Evolutionary conservation across 768 basidiomycete genomes (phyloP).

Genomic region (Pleurotus citrinopileatus): DNA sequence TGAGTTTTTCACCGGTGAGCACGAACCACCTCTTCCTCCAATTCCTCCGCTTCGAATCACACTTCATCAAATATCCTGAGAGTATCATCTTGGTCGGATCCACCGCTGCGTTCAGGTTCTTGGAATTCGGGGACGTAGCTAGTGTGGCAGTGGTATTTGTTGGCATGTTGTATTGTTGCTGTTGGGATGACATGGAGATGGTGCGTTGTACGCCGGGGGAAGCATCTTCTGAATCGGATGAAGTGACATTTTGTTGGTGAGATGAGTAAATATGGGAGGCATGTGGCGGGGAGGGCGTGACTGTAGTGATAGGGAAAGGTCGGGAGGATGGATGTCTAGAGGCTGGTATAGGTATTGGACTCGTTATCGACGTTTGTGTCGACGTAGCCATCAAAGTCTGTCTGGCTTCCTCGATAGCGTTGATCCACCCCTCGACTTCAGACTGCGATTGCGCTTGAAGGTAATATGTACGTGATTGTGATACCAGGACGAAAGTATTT

Average conservation of each 20-base stretch:
- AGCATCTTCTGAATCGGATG: slow-evolving; percentile 78
- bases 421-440: slow-evolving; percentile 85
- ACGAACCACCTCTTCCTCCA: slow-evolving; percentile 99
- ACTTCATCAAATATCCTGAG: slow-evolving; percentile 94
- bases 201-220: slow-evolving; percentile 43
- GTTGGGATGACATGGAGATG: slow-evolving; percentile 44
- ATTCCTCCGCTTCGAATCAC: slow-evolving; percentile 86
- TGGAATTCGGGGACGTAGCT: slow-evolving; percentile 42
- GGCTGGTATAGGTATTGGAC: slow-evolving; percentile 53
- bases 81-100: slow-evolving; percentile 81
- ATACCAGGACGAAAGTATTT: slow-evolving; percentile 90
- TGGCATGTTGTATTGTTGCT: slow-evolving; percentile 22
- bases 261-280: slow-evolving; percentile 32
- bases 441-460: slow-evolving; percentile 69
- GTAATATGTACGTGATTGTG: slow-evolving; percentile 87
- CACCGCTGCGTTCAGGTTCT: slow-evolving; percentile 31
- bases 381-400: slow-evolving; percentile 61
- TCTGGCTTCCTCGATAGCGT: slow-evolving; percentile 74
- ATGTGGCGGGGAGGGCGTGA: slow-evolving; percentile 45
- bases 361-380: slow-evolving; percentile 52
- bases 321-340: slow-evolving; percentile 24
- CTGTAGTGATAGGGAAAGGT: slow-evolving; percentile 28
- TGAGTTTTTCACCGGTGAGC: slow-evolving; percentile 80
- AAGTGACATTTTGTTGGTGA: slow-evolving; percentile 49
- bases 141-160: slow-evolving; percentile 17